Evolutionary conservation across 345 rosid genomes (phyloP).

Genomic region (Camelina neglecta): DNA sequence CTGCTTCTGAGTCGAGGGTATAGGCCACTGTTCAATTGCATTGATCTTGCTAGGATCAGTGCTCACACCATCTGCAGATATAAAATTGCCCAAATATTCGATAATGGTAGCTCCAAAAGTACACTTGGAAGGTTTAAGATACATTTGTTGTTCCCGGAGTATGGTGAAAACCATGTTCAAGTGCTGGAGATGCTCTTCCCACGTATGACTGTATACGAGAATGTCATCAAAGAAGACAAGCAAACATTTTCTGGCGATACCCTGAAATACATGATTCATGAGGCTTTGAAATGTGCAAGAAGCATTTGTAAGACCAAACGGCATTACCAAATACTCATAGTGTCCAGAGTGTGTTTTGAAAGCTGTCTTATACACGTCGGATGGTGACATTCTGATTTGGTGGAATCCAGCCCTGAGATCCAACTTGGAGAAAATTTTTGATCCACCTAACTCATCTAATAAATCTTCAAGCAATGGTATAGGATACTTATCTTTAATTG

Average conservation of each 20-base stretch:
- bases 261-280: neutral
- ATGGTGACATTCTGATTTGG: neutral
- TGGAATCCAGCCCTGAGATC: neutral
- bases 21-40: neutral
- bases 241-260: neutral
- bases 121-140: neutral
- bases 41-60: neutral
- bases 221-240: neutral
- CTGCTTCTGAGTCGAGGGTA: neutral
- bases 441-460: neutral
- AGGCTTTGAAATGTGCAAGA: neutral
- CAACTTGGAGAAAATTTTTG: neutral
- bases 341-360: neutral
- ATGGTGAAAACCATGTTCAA: neutral
- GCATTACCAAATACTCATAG: neutral
- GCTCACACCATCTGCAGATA: neutral
- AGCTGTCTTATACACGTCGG: neutral
- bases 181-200: neutral
- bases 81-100: neutral
- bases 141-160: neutral
- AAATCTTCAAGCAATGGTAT: neutral
- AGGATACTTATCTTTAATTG: neutral
- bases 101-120: neutral
- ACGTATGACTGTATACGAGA: neutral
- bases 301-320: neutral